Percentiles rank a stretch among this genome's conserved stretches.
Conservation (phyloP, 495 filamentous ascomycete genomes). For the Aspergillus wentii region DNA sequence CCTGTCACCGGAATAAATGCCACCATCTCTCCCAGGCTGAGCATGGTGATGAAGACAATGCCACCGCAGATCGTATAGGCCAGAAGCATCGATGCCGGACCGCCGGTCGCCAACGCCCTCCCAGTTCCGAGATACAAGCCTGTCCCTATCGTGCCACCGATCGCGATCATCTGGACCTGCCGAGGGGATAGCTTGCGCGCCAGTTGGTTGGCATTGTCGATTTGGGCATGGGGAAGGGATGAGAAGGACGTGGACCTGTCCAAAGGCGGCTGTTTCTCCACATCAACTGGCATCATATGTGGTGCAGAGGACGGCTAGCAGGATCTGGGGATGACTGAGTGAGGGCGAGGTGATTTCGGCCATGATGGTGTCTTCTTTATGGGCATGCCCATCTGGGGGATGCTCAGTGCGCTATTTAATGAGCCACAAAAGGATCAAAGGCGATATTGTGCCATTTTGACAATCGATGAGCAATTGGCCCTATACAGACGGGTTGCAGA, state of each 20-base stretch:
- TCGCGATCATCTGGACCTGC: conserved; percentile 61
- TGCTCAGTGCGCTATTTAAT: no score
- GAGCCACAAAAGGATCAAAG: no score
- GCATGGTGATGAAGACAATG: conserved; percentile 47
- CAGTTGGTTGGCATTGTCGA: conserved; percentile 23
- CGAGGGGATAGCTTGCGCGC: conserved; percentile 36
- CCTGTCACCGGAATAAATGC: conserved; percentile 46
- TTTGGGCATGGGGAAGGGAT: background rate
- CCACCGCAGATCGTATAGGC: conserved; percentile 44
- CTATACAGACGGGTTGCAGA: no score
- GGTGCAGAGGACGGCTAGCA: no score
- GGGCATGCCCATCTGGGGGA: no score
- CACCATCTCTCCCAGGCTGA: conserved; percentile 45
- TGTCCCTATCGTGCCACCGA: conserved; percentile 61
- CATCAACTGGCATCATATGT: no score
- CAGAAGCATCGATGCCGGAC: conserved; percentile 59
- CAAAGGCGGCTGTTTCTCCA: conserved; percentile 19
- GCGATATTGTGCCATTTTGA: no score
- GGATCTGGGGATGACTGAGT: no score
- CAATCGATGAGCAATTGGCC: no score
- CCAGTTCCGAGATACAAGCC: conserved; percentile 61
- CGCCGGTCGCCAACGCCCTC: conserved; percentile 51
- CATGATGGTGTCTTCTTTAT: no score
- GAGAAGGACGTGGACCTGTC: no score
- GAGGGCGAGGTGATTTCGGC: no score